Conservation (phyloP, 2,329 filamentous ascomycete genomes). For the Monilinia vaccinii-corymbosi region DNA sequence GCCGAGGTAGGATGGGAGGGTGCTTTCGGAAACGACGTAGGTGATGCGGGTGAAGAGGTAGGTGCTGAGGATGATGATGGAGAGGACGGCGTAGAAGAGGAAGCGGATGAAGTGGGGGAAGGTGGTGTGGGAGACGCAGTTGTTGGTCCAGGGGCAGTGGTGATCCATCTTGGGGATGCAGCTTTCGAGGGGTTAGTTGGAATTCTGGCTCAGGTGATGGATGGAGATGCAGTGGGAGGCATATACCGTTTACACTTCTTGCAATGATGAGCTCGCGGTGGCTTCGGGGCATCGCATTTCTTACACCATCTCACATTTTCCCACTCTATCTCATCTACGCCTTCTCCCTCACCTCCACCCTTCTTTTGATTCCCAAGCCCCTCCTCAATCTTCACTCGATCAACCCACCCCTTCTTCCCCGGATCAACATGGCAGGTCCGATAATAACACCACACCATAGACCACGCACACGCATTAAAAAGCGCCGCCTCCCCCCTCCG, state of each 20-base stretch:
- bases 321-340: constrained; percentile 10
- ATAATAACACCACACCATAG: constrained; percentile 47
- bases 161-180: constrained; percentile 79
- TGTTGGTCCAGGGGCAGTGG: constrained; percentile 77
- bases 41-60: constrained; percentile 51
- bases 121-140: constrained; percentile 74
- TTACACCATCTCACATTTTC: constrained; percentile 54
- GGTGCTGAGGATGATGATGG: constrained; percentile 49
- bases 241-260: constrained; percentile 55
- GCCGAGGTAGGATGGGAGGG: constrained; percentile 66
- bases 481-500: constrained; percentile 45
- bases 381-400: constrained; percentile 8
- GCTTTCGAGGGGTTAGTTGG: constrained; percentile 24
- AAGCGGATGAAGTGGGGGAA: constrained; percentile 80
- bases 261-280: constrained; percentile 74
- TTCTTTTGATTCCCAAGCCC: constrained; percentile 3
- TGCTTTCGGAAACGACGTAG: constrained; percentile 54
- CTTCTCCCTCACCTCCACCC: constrained; percentile 11
- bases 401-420: constrained; percentile 39
- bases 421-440: constrained; percentile 48
- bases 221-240: not conserved
- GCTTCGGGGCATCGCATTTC: constrained; percentile 67
- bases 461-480: constrained; percentile 55
- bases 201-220: no score
- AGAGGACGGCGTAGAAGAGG: constrained; percentile 55